A percentile compares a stretch with the other conserved stretches of the same genome.
These are phyloP conservation scores for Neonectria coccinea DNA, from an alignment of 2,329 filamentous ascomycete genomes.

Conservation along the genomic window DNA sequence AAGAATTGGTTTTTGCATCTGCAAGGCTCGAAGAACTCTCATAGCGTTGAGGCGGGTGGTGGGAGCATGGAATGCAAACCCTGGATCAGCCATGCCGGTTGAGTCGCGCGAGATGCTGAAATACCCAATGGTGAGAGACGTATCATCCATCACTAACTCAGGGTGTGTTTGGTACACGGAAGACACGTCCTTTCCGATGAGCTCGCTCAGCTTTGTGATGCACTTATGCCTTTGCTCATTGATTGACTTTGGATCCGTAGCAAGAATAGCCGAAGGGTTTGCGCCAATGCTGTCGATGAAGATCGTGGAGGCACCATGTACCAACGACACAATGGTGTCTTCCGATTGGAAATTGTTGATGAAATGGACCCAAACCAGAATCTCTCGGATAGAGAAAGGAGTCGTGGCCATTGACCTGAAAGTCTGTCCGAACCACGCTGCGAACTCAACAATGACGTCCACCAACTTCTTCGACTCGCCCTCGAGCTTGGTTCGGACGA, in stretches of 20 bases:
- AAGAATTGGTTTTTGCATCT: slow-evolving; percentile 89
- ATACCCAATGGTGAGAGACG: slow-evolving; percentile 73
- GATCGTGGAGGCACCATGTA: slow-evolving; percentile 94
- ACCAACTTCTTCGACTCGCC: slow-evolving; percentile 68
- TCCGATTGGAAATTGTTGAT: slow-evolving; percentile 74
- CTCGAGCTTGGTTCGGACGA: slow-evolving; percentile 81
- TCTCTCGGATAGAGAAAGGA: slow-evolving; percentile 89
- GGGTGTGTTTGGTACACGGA: slow-evolving; percentile 74
- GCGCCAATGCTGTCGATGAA: slow-evolving; percentile 96
- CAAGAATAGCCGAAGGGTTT: slow-evolving; percentile 89
- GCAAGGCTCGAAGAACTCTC: slow-evolving; percentile 88
- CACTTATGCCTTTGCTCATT: slow-evolving; percentile 78
- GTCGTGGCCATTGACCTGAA: slow-evolving; percentile 82
- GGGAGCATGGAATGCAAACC: slow-evolving; percentile 81
- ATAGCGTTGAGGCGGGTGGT: slow-evolving; percentile 92
- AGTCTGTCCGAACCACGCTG: slow-evolving; percentile 88
- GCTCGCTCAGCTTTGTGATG: slow-evolving; percentile 74
- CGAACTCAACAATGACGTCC: slow-evolving; percentile 82
- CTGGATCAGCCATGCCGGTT: slow-evolving; percentile 51
- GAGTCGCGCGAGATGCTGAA: slow-evolving; percentile 73
- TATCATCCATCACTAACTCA: slow-evolving; percentile 64
- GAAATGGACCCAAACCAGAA: slow-evolving; percentile 93
- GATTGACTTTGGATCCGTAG: slow-evolving; percentile 77
- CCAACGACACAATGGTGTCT: slow-evolving; percentile 60
- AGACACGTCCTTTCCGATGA: slow-evolving; percentile 73